These are phyloP conservation scores for Tolypocladium ovalisporum DNA, from an alignment of 2,329 filamentous ascomycete genomes.

Conservation along the genomic window DNA sequence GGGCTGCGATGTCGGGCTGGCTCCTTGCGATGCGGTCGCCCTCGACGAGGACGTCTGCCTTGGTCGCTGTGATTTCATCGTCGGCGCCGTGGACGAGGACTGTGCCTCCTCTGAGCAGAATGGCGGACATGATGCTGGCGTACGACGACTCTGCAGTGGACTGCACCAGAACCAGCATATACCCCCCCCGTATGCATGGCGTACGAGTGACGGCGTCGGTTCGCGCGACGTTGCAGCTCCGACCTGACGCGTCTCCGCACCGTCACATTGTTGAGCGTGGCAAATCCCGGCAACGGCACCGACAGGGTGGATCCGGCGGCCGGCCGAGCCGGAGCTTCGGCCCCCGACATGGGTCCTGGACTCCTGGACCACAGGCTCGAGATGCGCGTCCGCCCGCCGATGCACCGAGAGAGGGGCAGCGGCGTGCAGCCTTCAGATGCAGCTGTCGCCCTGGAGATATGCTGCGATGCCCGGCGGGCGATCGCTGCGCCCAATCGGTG, in stretches of 20 bases:
- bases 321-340: neutral
- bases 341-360: no score
- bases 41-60: neutral
- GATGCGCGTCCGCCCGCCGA: no score
- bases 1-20: neutral
- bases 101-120: neutral
- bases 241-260: neutral
- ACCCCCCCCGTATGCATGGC: neutral
- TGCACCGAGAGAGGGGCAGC: no score
- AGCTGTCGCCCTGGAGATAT: no score
- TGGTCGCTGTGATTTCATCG: neutral
- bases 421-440: no score
- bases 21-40: neutral
- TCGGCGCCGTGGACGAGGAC: neutral
- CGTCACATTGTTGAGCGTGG: neutral
- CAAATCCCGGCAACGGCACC: neutral
- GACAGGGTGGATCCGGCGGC: neutral
- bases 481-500: no score
- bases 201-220: no score
- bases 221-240: neutral
- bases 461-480: no score
- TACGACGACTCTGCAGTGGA: neutral
- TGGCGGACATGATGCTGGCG: neutral
- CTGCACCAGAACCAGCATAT: no score
- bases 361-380: no score